Base-by-base conservation (phyloP, 768 basidiomycete species). In the Hysterangium stoloniferum region DNA sequence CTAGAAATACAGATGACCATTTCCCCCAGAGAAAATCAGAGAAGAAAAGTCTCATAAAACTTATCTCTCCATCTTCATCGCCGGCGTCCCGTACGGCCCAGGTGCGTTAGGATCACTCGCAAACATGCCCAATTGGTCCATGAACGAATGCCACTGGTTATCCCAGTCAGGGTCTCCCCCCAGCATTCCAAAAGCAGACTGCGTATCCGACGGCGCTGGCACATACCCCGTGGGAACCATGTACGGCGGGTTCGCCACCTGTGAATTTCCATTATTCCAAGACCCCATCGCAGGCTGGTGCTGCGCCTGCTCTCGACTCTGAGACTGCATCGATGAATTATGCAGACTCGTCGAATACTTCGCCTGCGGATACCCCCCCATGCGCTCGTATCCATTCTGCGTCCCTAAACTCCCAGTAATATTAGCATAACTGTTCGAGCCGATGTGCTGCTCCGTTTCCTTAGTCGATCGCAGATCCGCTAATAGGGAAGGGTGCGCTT, bases 121-220 rank as follows among this genome's bases (percentile, higher is more conserved):
- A 19, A 51, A 51, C 49, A 51, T 51, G 9, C 49, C 49, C 19
- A 51, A 22, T 22, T 51, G 49, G 19, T 51, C 49, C 49, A 51
- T 51, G 33, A 51, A 51, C 41, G 49, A 41, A 19, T 51, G 49
- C 49, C 49, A 51, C 22, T 38, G 37, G 28, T 33, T 51, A n/a
- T 51, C 49, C 49, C 49, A 51, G 20, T 42, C 49, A 2, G 49
- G 37, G 29, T 40, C 36, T 3, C 49, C 49, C 4, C 49, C 49
- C 6, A 41, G 27, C 49, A 51, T 27, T 7, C 40, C 49, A 19
- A 41, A 42, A 1, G 25, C 37, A 2, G 37, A 8, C 8, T 51
- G 49, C 8, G 49, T 51, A 40, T 51, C 49, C 2, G 49, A 40
- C 25, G 38, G 35, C 17, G 49, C 37, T 17, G 49, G 38, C 17